Base-by-base conservation (phyloP, 2,329 filamentous ascomycete species). In the Trichophyton rubrum region DNA sequence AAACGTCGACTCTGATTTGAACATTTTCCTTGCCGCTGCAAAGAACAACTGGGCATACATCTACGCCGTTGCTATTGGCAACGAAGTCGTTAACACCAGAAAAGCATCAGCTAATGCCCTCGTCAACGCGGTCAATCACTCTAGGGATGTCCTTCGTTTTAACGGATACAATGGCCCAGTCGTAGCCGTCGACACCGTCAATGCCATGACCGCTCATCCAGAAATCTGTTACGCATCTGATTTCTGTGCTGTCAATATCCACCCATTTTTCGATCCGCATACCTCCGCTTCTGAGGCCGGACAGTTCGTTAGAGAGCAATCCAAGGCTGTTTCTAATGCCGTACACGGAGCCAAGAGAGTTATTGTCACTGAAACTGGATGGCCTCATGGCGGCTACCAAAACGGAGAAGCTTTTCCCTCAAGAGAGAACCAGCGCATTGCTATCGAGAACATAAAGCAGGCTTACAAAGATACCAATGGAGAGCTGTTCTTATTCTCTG, bases 341-440 rank as follows among this genome's bases (percentile, higher is more conserved):
- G 76, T 75, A 2, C 82, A 80, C 58, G 74, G 74, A 24, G 75
- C 75, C 65, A 86, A 89, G 73, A 78, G 80, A 53, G 80, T 88
- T 35, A 78, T 92, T 41, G 84, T 95, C 66, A 90, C 88, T 1
- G 90, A 95, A 77, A 86, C 86, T 2, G 90, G 90, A 58, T 96
- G 90, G 90, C 90, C 90, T 47, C 84, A 82, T 70, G 72, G 82
- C 65, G 90, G 90, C 17, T 66, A 76, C 11, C 62, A 78, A 59
- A 91, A 93, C 69, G 82, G 83, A 1, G 68, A 70, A 17, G 89
- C 89, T n/a, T 76, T 91, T 1, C 87, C 89, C 0, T 83, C 84
- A 11, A 67, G 75, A n/a, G 74, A 78, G 9, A 84, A 90, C 65
- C 90, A 95, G 72, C 70, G 76, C 9, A 70, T 72, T 22, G 90